Evolutionary conservation across 2,329 filamentous ascomycete species (phyloP).

Genomic region (Chaetomiaceae sp.): DNA sequence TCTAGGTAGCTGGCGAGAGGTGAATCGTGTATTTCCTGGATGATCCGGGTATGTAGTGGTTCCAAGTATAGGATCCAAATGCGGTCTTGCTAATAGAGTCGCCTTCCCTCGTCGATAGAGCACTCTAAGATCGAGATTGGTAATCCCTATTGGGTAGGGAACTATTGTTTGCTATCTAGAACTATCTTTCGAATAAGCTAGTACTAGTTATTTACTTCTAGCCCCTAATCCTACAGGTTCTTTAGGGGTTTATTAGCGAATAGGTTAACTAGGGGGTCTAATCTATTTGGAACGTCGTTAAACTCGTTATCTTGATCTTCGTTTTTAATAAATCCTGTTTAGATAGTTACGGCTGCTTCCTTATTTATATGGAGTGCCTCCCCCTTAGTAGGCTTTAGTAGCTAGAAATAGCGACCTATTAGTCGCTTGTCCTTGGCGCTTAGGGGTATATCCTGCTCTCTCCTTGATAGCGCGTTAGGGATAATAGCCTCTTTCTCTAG

Average conservation of each 20-base stretch:
- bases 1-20: background rate
- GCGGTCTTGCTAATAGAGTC: background rate
- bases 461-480: background rate
- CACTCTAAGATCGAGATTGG: slow-evolving; percentile 5
- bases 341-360: background rate
- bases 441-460: background rate
- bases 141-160: too few species aligned
- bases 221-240: background rate
- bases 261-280: slow-evolving; percentile 1
- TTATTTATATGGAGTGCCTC: too few species aligned
- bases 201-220: slow-evolving; percentile 7
- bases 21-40: slow-evolving; percentile 1
- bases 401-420: background rate
- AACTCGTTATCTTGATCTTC: background rate
- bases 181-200: slow-evolving; percentile 1
- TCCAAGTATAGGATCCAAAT: background rate
- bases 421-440: background rate
- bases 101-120: slow-evolving; percentile 4
- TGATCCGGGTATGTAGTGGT: background rate
- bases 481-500: background rate
- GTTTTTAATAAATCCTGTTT: background rate
- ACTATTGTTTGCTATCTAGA: background rate
- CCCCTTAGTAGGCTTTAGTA: too few species aligned
- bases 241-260: background rate
- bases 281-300: background rate